phyloP scores from a whole-genome alignment of 2,329 filamentous ascomycete species.

The Colletotrichum brevisporum region DNA sequence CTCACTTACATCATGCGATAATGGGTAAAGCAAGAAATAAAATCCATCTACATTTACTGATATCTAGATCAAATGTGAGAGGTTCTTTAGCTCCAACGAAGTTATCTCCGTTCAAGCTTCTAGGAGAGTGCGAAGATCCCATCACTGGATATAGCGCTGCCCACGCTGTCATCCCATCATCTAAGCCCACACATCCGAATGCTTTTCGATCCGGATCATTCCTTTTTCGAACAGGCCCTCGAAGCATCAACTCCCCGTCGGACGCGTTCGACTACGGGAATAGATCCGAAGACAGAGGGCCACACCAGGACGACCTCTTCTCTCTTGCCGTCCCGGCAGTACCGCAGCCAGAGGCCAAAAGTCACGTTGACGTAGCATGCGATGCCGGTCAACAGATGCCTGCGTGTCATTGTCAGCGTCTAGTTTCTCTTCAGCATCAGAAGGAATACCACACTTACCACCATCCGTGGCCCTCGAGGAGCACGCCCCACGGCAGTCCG shows the following conservation, averaged over 20 bases:
- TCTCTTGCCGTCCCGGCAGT: slow-evolving; percentile 14
- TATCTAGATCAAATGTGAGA: too few species aligned
- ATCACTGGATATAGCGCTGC: too few species aligned
- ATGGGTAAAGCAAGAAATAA: too few species aligned
- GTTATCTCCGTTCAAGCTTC: too few species aligned
- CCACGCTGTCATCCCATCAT: too few species aligned
- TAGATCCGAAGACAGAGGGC: background rate
- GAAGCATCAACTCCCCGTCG: background rate
- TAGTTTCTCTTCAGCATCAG: background rate
- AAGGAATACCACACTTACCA: slow-evolving; percentile 70
- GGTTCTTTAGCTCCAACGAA: too few species aligned
- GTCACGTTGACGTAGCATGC: slow-evolving; percentile 14
- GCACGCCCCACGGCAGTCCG: slow-evolving; percentile 83
- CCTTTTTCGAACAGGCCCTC: too few species aligned
- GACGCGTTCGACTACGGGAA: background rate
- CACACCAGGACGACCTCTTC: slow-evolving; percentile 8
- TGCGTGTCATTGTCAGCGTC: background rate
- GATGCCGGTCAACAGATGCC: slow-evolving; percentile 5
- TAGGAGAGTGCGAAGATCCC: too few species aligned
- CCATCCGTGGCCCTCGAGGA: slow-evolving; percentile 73
- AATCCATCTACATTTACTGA: too few species aligned
- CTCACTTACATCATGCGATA: too few species aligned
- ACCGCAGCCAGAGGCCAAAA: slow-evolving; percentile 7
- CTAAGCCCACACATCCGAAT: too few species aligned
- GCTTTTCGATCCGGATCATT: too few species aligned